phyloP scores from a whole-genome alignment of 352 stramenopile species.

The Phytopythium litorale region DNA sequence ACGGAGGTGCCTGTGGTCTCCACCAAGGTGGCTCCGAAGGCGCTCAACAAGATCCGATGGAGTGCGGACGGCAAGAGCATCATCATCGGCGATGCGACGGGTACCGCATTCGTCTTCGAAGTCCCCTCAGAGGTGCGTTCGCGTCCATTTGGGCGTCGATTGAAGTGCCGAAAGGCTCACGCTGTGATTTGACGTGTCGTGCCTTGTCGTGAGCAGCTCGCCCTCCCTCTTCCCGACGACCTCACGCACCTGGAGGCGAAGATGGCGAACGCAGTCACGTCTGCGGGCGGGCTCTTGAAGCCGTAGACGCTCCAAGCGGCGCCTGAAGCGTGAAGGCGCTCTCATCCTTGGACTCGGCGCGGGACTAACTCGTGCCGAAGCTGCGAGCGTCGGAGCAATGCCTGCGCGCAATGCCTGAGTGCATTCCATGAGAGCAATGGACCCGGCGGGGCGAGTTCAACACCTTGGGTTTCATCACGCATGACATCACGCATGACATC shows the following conservation, averaged over 20 bases:
- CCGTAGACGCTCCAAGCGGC: background rate
- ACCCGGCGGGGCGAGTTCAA: too few species aligned
- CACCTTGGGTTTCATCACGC: too few species aligned
- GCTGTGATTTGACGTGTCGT: slow-evolving; percentile 8
- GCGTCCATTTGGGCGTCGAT: background rate
- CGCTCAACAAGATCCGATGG: slow-evolving; percentile 85
- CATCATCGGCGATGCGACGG: slow-evolving; percentile 72
- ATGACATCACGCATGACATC: too few species aligned
- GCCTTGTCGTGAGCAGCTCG: slow-evolving; percentile 36
- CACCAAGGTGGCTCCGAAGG: slow-evolving; percentile 62
- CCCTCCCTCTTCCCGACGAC: slow-evolving; percentile 59
- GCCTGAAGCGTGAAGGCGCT: too few species aligned
- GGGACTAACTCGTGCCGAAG: too few species aligned
- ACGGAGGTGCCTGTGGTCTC: slow-evolving; percentile 70
- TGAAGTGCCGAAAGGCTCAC: background rate
- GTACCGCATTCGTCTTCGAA: slow-evolving; percentile 74
- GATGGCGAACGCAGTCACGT: slow-evolving; percentile 44
- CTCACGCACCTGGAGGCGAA: slow-evolving; percentile 59
- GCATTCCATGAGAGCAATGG: too few species aligned
- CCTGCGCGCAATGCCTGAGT: too few species aligned
- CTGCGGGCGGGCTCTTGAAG: slow-evolving; percentile 10
- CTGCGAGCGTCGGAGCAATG: too few species aligned
- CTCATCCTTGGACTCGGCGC: too few species aligned
- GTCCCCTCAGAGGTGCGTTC: slow-evolving; percentile 68
- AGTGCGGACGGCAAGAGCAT: slow-evolving; percentile 72